Evolutionary conservation across 2,329 filamentous ascomycete genomes (phyloP).

Genomic region (Phaeosphaeria sp.): DNA sequence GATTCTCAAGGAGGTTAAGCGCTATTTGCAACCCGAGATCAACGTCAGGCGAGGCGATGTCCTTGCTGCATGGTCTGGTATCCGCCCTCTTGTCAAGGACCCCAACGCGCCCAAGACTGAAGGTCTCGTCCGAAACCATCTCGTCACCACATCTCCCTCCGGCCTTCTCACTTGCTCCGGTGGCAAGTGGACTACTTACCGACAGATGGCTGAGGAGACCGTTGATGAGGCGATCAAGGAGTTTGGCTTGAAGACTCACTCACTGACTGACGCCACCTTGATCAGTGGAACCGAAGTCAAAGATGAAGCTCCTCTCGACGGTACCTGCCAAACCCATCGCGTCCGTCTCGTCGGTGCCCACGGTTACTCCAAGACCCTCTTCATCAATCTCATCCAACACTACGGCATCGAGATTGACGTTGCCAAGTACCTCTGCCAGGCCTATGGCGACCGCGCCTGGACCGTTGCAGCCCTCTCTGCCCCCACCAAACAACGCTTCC

Average conservation of each 20-base stretch:
- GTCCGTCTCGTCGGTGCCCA: slow-evolving; percentile 84
- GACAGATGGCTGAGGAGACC: slow-evolving; percentile 90
- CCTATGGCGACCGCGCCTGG: slow-evolving; percentile 94
- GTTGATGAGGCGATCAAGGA: slow-evolving; percentile 78
- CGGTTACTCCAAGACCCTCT: slow-evolving; percentile 86
- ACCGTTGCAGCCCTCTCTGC: slow-evolving; percentile 81
- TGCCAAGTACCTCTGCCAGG: slow-evolving; percentile 83
- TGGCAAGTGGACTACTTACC: slow-evolving; percentile 92
- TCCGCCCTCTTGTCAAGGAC: slow-evolving; percentile 84
- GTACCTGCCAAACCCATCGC: slow-evolving; percentile 81
- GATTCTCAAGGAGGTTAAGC: slow-evolving; percentile 83
- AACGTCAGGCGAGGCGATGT: slow-evolving; percentile 85
- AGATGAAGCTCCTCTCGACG: slow-evolving; percentile 74
- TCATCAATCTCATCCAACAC: slow-evolving; percentile 94
- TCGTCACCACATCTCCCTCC: slow-evolving; percentile 79
- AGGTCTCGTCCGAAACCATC: slow-evolving; percentile 85
- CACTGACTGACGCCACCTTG: slow-evolving; percentile 66
- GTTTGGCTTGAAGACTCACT: slow-evolving; percentile 67
- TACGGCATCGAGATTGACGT: slow-evolving; percentile 92
- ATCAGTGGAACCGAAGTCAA: slow-evolving; percentile 75
- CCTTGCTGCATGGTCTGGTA: slow-evolving; percentile 89
- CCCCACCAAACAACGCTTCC: slow-evolving; percentile 80
- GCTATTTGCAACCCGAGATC: slow-evolving; percentile 83
- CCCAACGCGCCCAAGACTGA: slow-evolving; percentile 86
- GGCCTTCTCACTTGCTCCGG: slow-evolving; percentile 85